A percentile compares a stretch with the other conserved stretches of the same genome.
phyloP scores from a whole-genome alignment of 306 rosid genomes.

The Glycine soja region DNA sequence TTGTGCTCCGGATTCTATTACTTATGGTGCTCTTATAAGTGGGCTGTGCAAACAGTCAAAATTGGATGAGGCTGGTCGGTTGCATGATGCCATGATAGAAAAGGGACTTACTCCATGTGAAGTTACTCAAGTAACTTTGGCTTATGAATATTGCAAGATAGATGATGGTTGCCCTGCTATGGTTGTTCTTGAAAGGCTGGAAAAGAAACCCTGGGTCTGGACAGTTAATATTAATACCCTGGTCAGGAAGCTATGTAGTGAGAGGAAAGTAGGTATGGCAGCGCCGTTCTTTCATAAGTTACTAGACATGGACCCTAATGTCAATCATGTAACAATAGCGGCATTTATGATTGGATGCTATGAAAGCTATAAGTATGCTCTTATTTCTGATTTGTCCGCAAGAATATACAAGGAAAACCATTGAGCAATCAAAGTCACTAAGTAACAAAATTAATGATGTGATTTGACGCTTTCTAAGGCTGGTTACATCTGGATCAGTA shows the following conservation, averaged over 20 bases:
- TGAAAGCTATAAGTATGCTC: conserved; percentile 83
- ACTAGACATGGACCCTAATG: conserved; percentile 65
- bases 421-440: conserved; percentile 40
- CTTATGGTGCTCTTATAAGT: conserved; percentile 83
- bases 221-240: conserved; percentile 72
- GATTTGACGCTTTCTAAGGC: neutral
- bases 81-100: conserved; percentile 73
- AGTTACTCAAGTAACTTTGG: conserved; percentile 84
- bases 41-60: conserved; percentile 82
- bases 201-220: conserved; percentile 73
- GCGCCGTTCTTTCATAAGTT: conserved; percentile 82
- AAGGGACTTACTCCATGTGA: conserved; percentile 86
- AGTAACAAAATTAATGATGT: conserved; percentile 22
- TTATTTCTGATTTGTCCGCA: conserved; percentile 74
- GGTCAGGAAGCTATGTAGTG: conserved; percentile 79
- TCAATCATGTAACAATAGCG: conserved; percentile 77
- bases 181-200: conserved; percentile 71
- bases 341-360: conserved; percentile 83
- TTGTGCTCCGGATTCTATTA: conserved; percentile 69
- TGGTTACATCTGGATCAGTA: conserved; percentile 20
- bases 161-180: conserved; percentile 73
- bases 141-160: conserved; percentile 78
- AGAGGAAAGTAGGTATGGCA: conserved; percentile 85
- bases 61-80: conserved; percentile 69
- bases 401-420: conserved; percentile 64